phyloP scores from a whole-genome alignment of 1,284 basidiomycete genomes.

The Phellinidium pouzarii region DNA sequence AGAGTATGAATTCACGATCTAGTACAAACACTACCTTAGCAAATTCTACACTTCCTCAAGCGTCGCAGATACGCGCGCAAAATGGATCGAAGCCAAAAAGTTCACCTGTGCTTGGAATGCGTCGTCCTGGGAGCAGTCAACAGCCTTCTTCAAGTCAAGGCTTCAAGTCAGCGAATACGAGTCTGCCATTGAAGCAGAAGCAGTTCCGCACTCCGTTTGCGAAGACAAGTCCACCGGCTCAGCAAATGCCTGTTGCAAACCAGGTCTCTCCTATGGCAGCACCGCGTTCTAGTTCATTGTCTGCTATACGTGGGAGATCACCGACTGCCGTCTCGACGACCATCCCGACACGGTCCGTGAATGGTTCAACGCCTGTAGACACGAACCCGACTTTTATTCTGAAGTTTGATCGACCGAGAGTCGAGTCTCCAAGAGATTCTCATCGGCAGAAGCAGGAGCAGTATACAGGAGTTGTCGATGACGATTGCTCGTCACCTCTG shows the following conservation, averaged over 20 bases:
- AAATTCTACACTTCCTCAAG: background rate
- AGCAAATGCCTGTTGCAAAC: background rate
- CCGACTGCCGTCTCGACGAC: too few relatives aligned
- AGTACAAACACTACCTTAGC: background rate
- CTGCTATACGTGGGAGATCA: background rate
- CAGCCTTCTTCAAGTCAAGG: background rate
- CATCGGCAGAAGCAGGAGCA: background rate
- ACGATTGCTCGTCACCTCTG: conserved; percentile 5
- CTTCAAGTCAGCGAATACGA: background rate
- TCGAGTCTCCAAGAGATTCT: background rate
- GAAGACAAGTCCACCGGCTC: background rate
- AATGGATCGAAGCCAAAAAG: background rate
- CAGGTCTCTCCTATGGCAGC: background rate
- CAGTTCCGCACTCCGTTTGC: conserved; percentile 16
- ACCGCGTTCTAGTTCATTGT: too few relatives aligned
- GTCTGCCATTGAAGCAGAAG: conserved; percentile 7
- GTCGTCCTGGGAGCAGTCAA: conserved; percentile 5
- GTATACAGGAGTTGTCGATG: background rate
- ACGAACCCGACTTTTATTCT: background rate
- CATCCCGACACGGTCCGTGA: background rate
- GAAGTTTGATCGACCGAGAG: background rate
- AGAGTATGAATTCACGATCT: background rate
- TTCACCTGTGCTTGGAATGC: conserved; percentile 14
- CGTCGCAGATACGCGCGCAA: background rate
- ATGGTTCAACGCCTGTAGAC: background rate